A percentile compares a stretch with the other conserved stretches of the same genome.
Conservation (phyloP, 176 grass and related monocot species). For the Zizania latifolia region DNA sequence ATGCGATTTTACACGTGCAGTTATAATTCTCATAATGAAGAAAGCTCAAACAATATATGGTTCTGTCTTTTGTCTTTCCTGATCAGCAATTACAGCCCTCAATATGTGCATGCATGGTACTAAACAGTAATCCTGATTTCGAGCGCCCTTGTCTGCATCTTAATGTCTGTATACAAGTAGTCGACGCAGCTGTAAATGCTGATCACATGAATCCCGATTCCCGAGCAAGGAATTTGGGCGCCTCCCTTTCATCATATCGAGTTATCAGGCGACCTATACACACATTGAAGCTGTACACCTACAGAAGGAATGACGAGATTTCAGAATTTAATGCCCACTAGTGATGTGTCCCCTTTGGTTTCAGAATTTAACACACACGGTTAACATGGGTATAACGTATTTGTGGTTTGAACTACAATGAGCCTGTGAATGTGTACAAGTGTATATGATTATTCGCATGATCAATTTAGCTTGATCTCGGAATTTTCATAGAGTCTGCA, state of each 20-base stretch:
- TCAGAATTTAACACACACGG: not conserved
- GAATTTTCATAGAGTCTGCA: not conserved
- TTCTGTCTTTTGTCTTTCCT: not conserved
- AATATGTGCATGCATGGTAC: too few species aligned
- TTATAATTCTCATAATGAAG: not conserved
- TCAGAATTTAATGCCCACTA: not conserved
- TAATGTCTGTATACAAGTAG: not conserved
- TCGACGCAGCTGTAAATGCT: not conserved
- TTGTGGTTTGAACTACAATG: not conserved
- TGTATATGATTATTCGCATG: not conserved
- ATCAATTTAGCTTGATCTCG: not conserved
- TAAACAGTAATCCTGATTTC: not conserved
- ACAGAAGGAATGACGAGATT: not conserved
- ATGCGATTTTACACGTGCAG: not conserved
- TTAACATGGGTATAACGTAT: not conserved
- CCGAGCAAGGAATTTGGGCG: not conserved
- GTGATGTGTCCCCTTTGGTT: not conserved
- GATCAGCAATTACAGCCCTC: not conserved
- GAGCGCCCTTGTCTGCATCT: not conserved
- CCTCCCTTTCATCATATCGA: not conserved
- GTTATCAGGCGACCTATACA: not conserved
- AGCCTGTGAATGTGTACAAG: not conserved
- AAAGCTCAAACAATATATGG: not conserved
- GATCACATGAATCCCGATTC: slow-evolving; percentile 39
- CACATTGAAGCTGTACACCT: not conserved